phyloP scores from a whole-genome alignment of 2,329 filamentous ascomycete genomes.

The Fusarium transvaalense region DNA sequence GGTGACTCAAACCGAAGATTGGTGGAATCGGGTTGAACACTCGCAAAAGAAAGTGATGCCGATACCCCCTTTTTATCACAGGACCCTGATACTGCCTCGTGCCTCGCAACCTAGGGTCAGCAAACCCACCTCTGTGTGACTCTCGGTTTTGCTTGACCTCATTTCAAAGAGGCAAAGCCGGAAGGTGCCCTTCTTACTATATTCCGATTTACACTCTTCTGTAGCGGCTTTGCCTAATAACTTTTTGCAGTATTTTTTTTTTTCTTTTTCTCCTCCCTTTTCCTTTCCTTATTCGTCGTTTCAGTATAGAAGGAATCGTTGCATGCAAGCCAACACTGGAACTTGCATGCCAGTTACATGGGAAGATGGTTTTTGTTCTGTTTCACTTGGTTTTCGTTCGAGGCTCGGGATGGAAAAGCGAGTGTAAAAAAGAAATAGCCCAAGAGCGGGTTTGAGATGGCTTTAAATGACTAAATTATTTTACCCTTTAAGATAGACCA shows the following conservation, averaged over 20 bases:
- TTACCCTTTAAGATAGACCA: too few species aligned
- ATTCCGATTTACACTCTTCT: too few species aligned
- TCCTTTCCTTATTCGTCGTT: constrained; percentile 1
- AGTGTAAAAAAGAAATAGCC: too few species aligned
- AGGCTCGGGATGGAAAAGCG: constrained; percentile 31
- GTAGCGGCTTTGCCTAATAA: too few species aligned
- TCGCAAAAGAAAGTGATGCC: not conserved
- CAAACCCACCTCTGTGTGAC: too few species aligned
- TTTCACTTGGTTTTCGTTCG: constrained; percentile 10
- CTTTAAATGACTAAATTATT: too few species aligned
- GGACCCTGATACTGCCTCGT: too few species aligned
- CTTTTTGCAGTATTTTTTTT: not conserved
- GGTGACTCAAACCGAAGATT: constrained; percentile 47
- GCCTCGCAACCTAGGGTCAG: too few species aligned
- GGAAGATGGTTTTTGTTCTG: constrained; percentile 23
- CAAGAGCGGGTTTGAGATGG: too few species aligned
- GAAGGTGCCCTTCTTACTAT: too few species aligned
- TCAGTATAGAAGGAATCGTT: constrained; percentile 39
- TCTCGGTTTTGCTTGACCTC: too few species aligned
- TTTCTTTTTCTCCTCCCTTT: constrained; percentile 4
- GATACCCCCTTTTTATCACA: constrained; percentile 5
- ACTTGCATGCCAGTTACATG: constrained; percentile 16
- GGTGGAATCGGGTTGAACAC: constrained; percentile 42
- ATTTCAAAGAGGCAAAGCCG: too few species aligned
- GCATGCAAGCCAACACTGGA: constrained; percentile 46